These are phyloP conservation scores for Leishmania tropica DNA, from an alignment of 208 protist genomes.

Conservation along the genomic window DNA sequence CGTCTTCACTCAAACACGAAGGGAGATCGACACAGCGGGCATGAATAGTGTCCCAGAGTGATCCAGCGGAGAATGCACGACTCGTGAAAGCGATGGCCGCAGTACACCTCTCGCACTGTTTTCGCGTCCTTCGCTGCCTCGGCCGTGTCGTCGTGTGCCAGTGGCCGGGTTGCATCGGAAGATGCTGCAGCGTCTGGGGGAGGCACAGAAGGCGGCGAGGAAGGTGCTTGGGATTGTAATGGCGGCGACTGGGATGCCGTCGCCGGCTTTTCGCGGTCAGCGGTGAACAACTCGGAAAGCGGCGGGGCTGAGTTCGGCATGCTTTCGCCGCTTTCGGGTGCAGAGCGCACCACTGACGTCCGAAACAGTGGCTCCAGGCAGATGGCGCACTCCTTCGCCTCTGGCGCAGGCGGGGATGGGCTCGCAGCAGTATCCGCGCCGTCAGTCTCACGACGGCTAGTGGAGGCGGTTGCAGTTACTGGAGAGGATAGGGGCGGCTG, in stretches of 20 bases:
- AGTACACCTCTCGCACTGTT: constrained; percentile 27
- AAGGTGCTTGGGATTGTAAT: not conserved
- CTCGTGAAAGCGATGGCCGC: constrained; percentile 41
- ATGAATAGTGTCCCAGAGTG: constrained; percentile 26
- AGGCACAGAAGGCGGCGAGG: not conserved
- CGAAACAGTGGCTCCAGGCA: constrained; percentile 17
- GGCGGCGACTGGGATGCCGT: not conserved
- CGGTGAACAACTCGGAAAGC: not conserved
- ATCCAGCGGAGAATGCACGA: constrained; percentile 36
- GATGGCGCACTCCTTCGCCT: constrained; percentile 17
- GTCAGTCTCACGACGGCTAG: not conserved
- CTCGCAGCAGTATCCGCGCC: not conserved
- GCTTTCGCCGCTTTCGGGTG: not conserved
- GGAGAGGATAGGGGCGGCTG: not conserved
- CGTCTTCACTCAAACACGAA: constrained; percentile 23
- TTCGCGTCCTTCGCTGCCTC: not conserved
- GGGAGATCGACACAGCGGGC: constrained; percentile 38
- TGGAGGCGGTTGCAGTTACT: not conserved
- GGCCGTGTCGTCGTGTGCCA: not conserved
- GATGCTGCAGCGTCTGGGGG: not conserved
- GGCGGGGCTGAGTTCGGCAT: not conserved
- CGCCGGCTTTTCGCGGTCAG: not conserved
- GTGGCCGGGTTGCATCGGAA: not conserved
- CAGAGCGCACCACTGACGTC: not conserved
- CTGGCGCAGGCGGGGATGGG: not conserved